Percentiles rank a stretch among this genome's conserved stretches.
phyloP scores from a whole-genome alignment of 257 asterid genomes.

The Catharanthus roseus region DNA sequence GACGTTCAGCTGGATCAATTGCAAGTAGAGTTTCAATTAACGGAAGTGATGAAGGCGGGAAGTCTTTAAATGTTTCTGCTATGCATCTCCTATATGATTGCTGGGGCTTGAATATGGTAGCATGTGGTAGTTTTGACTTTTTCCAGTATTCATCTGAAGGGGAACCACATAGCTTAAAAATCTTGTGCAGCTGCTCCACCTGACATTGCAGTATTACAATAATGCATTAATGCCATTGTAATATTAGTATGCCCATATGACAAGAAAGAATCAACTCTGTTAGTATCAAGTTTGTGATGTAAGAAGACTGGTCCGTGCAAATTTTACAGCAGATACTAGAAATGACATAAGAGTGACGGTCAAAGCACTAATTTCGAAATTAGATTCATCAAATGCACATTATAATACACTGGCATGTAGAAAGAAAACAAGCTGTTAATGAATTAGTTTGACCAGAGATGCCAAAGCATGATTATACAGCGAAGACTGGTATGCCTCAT shows the following conservation, averaged over 20 bases:
- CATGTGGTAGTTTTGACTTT: slow-evolving; percentile 74
- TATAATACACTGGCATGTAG: not conserved
- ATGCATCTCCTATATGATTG: slow-evolving; percentile 75
- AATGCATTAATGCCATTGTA: not conserved
- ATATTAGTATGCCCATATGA: no score
- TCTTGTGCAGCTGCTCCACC: slow-evolving; percentile 93
- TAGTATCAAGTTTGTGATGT: not conserved
- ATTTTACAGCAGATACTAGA: not conserved
- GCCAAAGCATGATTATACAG: not conserved
- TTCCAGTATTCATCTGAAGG: slow-evolving; percentile 86
- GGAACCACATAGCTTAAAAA: slow-evolving; percentile 88
- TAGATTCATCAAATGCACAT: not conserved
- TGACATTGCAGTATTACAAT: slow-evolving; percentile 19
- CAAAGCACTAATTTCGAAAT: not conserved
- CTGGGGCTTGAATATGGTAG: slow-evolving; percentile 84
- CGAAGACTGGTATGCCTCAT: not conserved
- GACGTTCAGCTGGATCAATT: slow-evolving; percentile 78
- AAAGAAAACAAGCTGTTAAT: not conserved
- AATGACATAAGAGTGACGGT: not conserved
- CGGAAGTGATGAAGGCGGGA: slow-evolving; percentile 73
- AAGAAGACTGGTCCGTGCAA: not conserved
- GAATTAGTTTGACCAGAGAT: not conserved
- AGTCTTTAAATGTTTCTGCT: slow-evolving; percentile 58
- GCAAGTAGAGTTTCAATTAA: slow-evolving; percentile 72
- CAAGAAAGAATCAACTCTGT: not conserved